Base-by-base conservation (phyloP, 2,329 filamentous ascomycete genomes). In the Tolypocladium cylindrosporum region DNA sequence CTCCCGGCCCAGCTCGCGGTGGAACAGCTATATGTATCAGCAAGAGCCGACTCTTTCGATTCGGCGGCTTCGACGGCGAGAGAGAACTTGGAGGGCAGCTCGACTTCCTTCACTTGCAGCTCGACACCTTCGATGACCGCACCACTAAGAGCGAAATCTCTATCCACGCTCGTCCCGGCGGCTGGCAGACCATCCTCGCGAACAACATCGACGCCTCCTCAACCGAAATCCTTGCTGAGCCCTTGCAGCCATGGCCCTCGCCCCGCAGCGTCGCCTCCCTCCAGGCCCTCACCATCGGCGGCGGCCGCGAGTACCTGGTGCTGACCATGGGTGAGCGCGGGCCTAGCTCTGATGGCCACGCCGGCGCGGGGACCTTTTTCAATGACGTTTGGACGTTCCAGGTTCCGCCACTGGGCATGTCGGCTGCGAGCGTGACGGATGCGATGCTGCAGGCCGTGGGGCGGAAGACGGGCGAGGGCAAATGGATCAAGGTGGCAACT, bases 21-120 rank as follows among this genome's bases (percentile, higher is more conserved):
- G 90, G 89, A 1, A 75, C 88, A 0, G 82, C 84, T 4, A 83
- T 95, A 34, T 83, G 86, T 1, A 79, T 86, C 56, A 79, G 79
- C 51, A 79, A 81, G 57, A 83, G 82, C 31, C 81, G 84, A 31
- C 70, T 96, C 8, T 95, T 87, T 72, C 81, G 90, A 36, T 92
- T 91, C 75, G 89, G 90, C 61, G 91, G 91, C 0, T 93, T 87
- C 64, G 88, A 93, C 69, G 90, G 88, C 0, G 75, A 79, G 51
- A 74, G 67, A 0, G 88, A 92, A 66, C 76, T 89, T 54, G 90
- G 90, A 19, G 90, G 88, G 0, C 78, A 80, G 59, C 67, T 96
- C 14, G 90, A 95, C 66, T 80, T 88, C 59, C 68, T 87, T 21
- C 77, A 81, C 57, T 76, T 87, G 11, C 77, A 73, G 21, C 72